A percentile compares a stretch with the other conserved stretches of the same genome.
Evolutionary conservation across 1,284 basidiomycete species (phyloP).

Genomic region (Takashimella koratensis): DNA sequence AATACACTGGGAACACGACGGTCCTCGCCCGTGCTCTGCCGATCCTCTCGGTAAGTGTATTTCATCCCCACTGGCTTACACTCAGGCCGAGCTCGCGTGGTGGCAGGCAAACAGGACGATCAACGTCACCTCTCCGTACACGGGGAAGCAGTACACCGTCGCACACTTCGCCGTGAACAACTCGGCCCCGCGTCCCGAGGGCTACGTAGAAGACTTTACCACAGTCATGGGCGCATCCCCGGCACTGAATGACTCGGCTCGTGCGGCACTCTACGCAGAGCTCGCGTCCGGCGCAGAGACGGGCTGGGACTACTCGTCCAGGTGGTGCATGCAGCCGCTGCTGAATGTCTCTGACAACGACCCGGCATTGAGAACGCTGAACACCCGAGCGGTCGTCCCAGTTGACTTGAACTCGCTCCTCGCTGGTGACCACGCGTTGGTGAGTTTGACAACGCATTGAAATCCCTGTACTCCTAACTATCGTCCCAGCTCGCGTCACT

Average conservation of each 20-base stretch:
- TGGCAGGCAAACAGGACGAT: conserved; percentile 74
- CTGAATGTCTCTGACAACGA: conserved; percentile 50
- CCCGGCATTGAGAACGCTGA: conserved; percentile 65
- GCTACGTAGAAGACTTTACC: conserved; percentile 62
- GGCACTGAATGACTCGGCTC: conserved; percentile 60
- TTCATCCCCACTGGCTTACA: no score
- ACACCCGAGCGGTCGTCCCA: conserved; percentile 66
- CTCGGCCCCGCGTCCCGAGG: conserved; percentile 81
- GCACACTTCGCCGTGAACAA: conserved; percentile 71
- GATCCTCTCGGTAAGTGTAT: conserved; percentile 54
- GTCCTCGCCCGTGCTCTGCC: conserved; percentile 64
- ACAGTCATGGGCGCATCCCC: conserved; percentile 66
- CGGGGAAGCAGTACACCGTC: conserved; percentile 62
- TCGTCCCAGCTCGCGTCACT: conserved; percentile 60
- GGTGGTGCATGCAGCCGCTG: conserved; percentile 55
- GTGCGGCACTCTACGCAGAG: conserved; percentile 74
- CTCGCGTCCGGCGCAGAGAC: conserved; percentile 83
- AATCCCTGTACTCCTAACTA: no score
- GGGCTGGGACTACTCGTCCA: conserved; percentile 52
- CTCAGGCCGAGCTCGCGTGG: conserved; percentile 64
- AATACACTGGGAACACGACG: conserved; percentile 58
- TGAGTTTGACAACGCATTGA: conserved; percentile 49
- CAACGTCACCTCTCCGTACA: conserved; percentile 67
- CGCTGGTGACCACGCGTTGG: conserved; percentile 54
- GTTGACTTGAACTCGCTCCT: conserved; percentile 81